Conservation (phyloP, 176 grass and related monocot species). For the sorghum (Sorghum bicolor) region DNA sequence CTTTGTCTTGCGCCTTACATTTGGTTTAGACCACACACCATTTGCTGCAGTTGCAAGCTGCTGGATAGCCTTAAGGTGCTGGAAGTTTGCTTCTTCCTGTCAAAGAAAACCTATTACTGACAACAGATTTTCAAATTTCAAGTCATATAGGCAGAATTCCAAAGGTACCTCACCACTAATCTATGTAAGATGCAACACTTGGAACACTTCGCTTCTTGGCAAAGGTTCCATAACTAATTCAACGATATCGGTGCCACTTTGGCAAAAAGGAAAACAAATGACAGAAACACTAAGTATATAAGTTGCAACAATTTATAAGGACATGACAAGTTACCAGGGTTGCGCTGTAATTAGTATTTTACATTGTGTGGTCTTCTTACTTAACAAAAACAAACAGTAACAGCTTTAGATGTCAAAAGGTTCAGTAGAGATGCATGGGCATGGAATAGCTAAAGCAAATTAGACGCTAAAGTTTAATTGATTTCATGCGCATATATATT, state of each 20-base stretch:
- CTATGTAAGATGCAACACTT: background rate
- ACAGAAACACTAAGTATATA: background rate
- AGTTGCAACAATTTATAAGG: background rate
- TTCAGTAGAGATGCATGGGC: background rate
- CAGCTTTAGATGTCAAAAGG: background rate
- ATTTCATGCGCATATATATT: background rate
- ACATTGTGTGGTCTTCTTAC: background rate
- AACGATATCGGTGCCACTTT: background rate
- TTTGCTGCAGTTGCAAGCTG: conserved; percentile 48
- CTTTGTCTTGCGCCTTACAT: conserved; percentile 92
- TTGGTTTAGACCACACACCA: conserved; percentile 79
- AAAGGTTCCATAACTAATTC: background rate
- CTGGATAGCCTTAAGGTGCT: conserved; percentile 81
- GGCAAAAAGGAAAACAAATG: background rate
- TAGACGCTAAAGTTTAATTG: background rate
- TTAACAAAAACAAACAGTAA: conserved; percentile 9
- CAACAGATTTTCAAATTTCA: conserved; percentile 5
- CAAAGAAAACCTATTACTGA: conserved; percentile 18
- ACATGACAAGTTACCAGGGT: background rate
- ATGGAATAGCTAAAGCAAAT: background rate
- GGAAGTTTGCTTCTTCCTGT: conserved; percentile 79
- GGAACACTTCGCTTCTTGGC: background rate
- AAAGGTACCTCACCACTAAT: background rate
- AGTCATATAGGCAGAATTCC: conserved; percentile 8
- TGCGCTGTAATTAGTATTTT: background rate